Evolutionary conservation across 768 basidiomycete species (phyloP), one percentile per base, ranked within the genome.

Genomic region (Polyporus arcularius): DNA sequence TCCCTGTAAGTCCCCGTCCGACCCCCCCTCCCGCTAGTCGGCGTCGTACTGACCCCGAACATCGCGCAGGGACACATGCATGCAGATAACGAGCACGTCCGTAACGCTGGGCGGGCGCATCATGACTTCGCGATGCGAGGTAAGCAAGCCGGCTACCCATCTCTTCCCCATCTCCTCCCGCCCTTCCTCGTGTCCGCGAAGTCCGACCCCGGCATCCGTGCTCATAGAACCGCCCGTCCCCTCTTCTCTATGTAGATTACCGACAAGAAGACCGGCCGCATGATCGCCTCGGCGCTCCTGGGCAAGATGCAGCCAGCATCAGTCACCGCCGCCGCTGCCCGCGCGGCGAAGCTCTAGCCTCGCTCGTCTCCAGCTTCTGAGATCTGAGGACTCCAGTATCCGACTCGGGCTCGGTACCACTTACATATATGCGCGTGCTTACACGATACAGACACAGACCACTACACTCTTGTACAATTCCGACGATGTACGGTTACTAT

Each of bases 91-190:
- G 52, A 87, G 85, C 65, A 85, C 83, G 2, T 88, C 87, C 4
- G 78, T 90, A 47, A 82, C 86, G 4, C 75, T 90, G 59, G 88
- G 87, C n/a, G 79, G 83, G 4, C 77, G 86, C 26, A 81, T 89
- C 40, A 89, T 90, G 88, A 80, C 82, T 47, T 84, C 87, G 40
- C 76, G 86, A 61, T 89, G 89, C 66, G 87, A 90, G 79, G 88
- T 88, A 64, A 61, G 79, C 71, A 47, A 39, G 53, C 15, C 28
- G 52, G 57, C 49, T 12, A 45, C 53, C 41, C 18, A 15, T 42
- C 11, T 40, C 41, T 5, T 31, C 38, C 30, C 15, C 28, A 32
- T 18, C 26, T 50, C 26, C 38, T 39, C n/a, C 43, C 43, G 21
- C 21, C 21, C 21, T 26, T 26, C 21, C 21, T 26, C 21, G 21